A percentile compares a stretch with the other conserved stretches of the same genome.
phyloP scores from a whole-genome alignment of 208 protist genomes.

The Crithidia expoeki region DNA sequence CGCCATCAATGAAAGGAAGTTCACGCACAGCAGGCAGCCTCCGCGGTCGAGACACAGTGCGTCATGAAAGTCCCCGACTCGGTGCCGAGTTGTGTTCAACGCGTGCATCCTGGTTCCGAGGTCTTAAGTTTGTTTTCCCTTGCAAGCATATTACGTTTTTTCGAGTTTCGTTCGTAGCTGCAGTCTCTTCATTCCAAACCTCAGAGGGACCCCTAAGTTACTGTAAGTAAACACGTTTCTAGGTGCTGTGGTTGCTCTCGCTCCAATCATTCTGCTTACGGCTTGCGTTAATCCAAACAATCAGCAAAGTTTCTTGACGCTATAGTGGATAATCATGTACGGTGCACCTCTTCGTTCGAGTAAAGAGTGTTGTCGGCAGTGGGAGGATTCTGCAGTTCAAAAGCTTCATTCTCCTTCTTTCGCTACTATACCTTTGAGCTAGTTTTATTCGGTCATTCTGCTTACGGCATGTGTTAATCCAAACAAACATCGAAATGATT shows the following conservation, averaged over 20 bases:
- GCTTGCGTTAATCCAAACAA: constrained; percentile 51
- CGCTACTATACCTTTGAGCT: neutral
- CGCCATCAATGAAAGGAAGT: neutral
- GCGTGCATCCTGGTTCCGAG: constrained; percentile 36
- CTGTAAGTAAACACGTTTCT: neutral
- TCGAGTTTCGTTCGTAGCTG: no score
- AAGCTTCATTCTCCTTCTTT: neutral
- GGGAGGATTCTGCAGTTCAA: neutral
- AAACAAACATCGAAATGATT: constrained; percentile 24
- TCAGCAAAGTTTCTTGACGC: constrained; percentile 21
- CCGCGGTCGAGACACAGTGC: constrained; percentile 40
- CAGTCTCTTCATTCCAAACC: neutral
- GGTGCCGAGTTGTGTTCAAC: constrained; percentile 51
- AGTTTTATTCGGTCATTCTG: constrained; percentile 34
- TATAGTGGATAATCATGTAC: constrained; percentile 12
- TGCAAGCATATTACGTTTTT: no score
- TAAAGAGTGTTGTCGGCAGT: neutral
- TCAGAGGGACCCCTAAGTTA: neutral
- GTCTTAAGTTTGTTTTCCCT: neutral
- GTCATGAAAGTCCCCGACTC: constrained; percentile 41
- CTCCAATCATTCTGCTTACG: constrained; percentile 50
- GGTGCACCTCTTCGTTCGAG: no score
- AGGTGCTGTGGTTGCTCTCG: neutral
- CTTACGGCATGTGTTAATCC: constrained; percentile 59
- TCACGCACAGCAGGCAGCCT: constrained; percentile 11